Percentiles rank a stretch among this genome's conserved stretches.
Conservation (phyloP, 2,329 filamentous ascomycete genomes). For the Fusarium sp. region DNA sequence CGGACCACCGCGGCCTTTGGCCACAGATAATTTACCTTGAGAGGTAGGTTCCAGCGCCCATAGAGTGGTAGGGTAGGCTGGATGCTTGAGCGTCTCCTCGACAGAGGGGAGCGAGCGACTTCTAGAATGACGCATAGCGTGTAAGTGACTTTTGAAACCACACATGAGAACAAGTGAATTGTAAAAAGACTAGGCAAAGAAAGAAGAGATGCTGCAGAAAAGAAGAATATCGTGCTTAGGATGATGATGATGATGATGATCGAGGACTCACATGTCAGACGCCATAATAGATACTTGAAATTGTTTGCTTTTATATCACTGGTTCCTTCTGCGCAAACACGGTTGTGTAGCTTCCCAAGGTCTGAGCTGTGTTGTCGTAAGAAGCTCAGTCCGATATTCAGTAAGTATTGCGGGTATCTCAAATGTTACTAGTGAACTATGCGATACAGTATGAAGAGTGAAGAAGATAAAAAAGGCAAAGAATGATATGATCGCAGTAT, state of each 20-base stretch:
- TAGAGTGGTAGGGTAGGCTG: constrained; percentile 73
- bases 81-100: constrained; percentile 71
- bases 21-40: constrained; percentile 72
- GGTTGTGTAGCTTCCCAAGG: constrained; percentile 15
- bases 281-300: constrained; percentile 23
- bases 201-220: neutral
- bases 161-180: constrained; percentile 6
- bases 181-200: neutral
- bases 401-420: neutral
- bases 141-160: constrained; percentile 16
- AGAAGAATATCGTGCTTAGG: neutral
- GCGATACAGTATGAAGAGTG: neutral
- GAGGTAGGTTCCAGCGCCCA: constrained; percentile 77
- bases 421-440: constrained; percentile 4
- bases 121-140: constrained; percentile 27
- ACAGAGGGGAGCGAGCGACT: constrained; percentile 56
- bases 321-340: constrained; percentile 16
- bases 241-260: constrained; percentile 1
- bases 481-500: neutral
- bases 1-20: constrained; percentile 78
- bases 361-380: constrained; percentile 8
- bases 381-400: neutral
- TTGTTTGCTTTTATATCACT: constrained; percentile 30
- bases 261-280: constrained; percentile 27
- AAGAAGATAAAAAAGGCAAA: neutral